A percentile compares a stretch with the other conserved stretches of the same genome.
Conservation (phyloP, 2,329 filamentous ascomycete species). For the Teratosphaeria gauchensis region DNA sequence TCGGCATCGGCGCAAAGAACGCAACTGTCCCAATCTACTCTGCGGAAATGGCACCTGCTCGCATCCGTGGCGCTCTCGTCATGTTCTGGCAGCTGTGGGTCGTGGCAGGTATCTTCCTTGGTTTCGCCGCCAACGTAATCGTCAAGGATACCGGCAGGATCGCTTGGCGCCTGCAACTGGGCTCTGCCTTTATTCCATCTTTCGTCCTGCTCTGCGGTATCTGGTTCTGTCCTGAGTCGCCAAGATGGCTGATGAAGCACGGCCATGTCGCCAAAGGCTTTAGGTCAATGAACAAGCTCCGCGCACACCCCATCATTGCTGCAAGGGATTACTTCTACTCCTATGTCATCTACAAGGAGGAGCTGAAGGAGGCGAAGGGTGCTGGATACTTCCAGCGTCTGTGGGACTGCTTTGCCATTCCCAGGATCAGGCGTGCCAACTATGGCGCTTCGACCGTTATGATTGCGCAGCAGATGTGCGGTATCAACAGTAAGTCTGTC, state of each 20-base stretch:
- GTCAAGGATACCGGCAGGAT: conserved; percentile 50
- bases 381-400: conserved; percentile 35
- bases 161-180: conserved; percentile 60
- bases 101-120: conserved; percentile 48
- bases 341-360: conserved; percentile 27
- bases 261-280: conserved; percentile 37
- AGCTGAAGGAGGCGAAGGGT: conserved; percentile 26
- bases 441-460: conserved; percentile 27
- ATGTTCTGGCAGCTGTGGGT: conserved; percentile 73
- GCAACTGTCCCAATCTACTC: conserved; percentile 69
- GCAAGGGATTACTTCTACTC: conserved; percentile 48
- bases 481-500: conserved; percentile 22
- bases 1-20: conserved; percentile 30
- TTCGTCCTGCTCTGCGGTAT: conserved; percentile 26
- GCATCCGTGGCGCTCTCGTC: conserved; percentile 4
- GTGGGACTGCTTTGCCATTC: conserved; percentile 40
- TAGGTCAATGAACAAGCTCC: conserved; percentile 38
- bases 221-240: conserved; percentile 34
- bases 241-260: conserved; percentile 41
- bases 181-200: conserved; percentile 47
- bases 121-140: conserved; percentile 55
- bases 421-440: conserved; percentile 36
- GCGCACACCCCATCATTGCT: conserved; percentile 43
- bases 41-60: conserved; percentile 46
- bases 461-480: conserved; percentile 27